Evolutionary conservation across 495 filamentous ascomycete species (phyloP).

Genomic region (Podospora comata): DNA sequence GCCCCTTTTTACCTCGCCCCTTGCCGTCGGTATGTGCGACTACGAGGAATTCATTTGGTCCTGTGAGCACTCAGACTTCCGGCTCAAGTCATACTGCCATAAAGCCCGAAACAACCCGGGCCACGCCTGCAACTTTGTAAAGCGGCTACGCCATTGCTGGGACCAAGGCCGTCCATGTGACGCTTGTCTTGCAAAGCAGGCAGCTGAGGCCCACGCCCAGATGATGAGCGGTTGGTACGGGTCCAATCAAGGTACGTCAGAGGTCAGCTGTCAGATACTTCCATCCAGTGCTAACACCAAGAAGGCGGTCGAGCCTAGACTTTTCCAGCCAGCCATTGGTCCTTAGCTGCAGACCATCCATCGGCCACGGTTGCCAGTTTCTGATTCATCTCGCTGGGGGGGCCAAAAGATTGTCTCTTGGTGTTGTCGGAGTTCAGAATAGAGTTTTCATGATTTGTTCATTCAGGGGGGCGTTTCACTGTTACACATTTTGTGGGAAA

Average conservation of each 20-base stretch:
- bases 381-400: too few species aligned
- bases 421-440: background rate
- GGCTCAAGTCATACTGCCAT: slow-evolving; percentile 65
- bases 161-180: slow-evolving; percentile 48
- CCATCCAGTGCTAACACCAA: background rate
- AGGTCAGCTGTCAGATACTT: background rate
- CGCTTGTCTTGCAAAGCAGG: slow-evolving; percentile 23
- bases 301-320: background rate
- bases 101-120: slow-evolving; percentile 63
- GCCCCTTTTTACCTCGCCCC: background rate
- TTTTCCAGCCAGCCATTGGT: too few species aligned
- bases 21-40: slow-evolving; percentile 54
- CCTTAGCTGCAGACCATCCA: too few species aligned
- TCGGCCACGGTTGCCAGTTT: too few species aligned
- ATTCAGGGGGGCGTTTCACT: too few species aligned
- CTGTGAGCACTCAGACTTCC: slow-evolving; percentile 54
- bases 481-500: too few species aligned
- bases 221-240: slow-evolving; percentile 4
- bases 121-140: slow-evolving; percentile 60
- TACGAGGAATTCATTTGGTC: slow-evolving; percentile 61
- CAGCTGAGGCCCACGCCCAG: slow-evolving; percentile 3
- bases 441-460: background rate
- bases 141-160: slow-evolving; percentile 57
- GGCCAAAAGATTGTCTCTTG: background rate
- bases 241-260: slow-evolving; percentile 4